Conservation (phyloP, 108 stramenopile genomes). For the Epipyxis sp. region DNA sequence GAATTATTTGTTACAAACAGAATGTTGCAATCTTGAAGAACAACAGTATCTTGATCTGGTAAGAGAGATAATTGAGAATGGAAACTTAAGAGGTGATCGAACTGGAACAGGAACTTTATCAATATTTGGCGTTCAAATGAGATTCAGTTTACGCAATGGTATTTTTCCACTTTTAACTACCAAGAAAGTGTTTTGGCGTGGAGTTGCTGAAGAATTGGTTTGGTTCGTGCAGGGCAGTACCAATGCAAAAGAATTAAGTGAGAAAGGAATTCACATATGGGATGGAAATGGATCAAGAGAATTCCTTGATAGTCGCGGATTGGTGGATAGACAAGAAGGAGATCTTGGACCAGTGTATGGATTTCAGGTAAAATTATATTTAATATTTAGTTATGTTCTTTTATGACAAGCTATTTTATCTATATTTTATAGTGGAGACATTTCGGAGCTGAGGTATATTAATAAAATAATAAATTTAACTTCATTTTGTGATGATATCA, state of each 20-base stretch:
- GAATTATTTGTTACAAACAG: background rate
- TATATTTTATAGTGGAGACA: slow-evolving; percentile 76
- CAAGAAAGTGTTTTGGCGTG: slow-evolving; percentile 97
- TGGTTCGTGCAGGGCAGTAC: slow-evolving; percentile 96
- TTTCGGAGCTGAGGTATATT: slow-evolving; percentile 98
- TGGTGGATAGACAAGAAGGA: slow-evolving; percentile 90
- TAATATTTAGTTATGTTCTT: background rate
- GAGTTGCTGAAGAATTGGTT: slow-evolving; percentile 96
- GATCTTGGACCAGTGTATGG: slow-evolving; percentile 99
- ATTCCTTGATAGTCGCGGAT: slow-evolving; percentile 86
- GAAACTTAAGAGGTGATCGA: slow-evolving; percentile 85
- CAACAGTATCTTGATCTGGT: slow-evolving; percentile 87
- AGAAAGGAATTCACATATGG: slow-evolving; percentile 97
- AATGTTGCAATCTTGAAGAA: slow-evolving; percentile 65
- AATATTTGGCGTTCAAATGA: slow-evolving; percentile 96
- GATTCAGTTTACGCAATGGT: slow-evolving; percentile 81
- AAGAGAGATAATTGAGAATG: slow-evolving; percentile 85
- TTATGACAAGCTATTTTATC: background rate
- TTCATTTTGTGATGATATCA: too few relatives aligned
- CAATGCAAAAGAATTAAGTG: slow-evolving; percentile 86
- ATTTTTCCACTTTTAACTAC: slow-evolving; percentile 92
- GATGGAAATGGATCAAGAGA: slow-evolving; percentile 99
- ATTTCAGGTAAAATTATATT: slow-evolving; percentile 64
- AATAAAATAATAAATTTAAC: too few relatives aligned
- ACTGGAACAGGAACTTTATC: slow-evolving; percentile 98